Evolutionary conservation across 768 basidiomycete species (phyloP).

Genomic region (Floccularia luteovirens): DNA sequence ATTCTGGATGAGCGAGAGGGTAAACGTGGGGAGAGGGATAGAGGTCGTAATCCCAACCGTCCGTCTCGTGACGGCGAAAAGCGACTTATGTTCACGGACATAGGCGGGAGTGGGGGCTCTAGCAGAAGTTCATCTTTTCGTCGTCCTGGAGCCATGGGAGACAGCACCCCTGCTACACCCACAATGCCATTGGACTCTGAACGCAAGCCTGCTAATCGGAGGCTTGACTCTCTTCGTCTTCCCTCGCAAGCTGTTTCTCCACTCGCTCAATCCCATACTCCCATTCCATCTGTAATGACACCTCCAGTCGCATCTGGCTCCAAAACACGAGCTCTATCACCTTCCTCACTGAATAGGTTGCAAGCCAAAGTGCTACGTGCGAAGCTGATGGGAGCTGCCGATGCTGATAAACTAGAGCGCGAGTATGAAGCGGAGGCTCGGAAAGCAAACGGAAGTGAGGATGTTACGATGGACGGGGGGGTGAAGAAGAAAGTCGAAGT

Average conservation of each 20-base stretch:
- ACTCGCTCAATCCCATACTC: slow-evolving; percentile 60
- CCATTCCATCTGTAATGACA: slow-evolving; percentile 88
- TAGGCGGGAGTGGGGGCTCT: slow-evolving; percentile 53
- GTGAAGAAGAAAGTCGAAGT: slow-evolving; percentile 68
- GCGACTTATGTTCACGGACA: slow-evolving; percentile 64
- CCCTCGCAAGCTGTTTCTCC: slow-evolving; percentile 56
- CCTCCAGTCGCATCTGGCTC: slow-evolving; percentile 34
- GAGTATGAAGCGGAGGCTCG: slow-evolving; percentile 75
- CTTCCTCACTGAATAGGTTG: slow-evolving; percentile 80
- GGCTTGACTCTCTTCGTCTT: slow-evolving; percentile 55
- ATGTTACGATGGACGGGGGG: slow-evolving; percentile 28
- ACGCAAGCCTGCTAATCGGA: slow-evolving; percentile 35
- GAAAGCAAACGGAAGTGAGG: slow-evolving; percentile 36
- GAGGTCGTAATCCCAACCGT: slow-evolving; percentile 24
- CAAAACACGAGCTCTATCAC: slow-evolving; percentile 47
- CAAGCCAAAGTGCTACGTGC: slow-evolving; percentile 93
- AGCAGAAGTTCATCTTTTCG: slow-evolving; percentile 86
- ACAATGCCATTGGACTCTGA: slow-evolving; percentile 32
- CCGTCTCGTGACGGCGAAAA: slow-evolving; percentile 34
- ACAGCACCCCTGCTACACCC: slow-evolving; percentile 55
- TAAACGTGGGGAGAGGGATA: slow-evolving; percentile 32
- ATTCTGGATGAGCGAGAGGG: slow-evolving; percentile 79
- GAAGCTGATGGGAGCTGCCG: slow-evolving; percentile 74
- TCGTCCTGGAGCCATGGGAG: slow-evolving; percentile 60
- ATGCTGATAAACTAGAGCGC: slow-evolving; percentile 70